These are phyloP conservation scores for Trichophaea hybrida DNA, from an alignment of 2,329 filamentous ascomycete genomes.

Conservation along the genomic window DNA sequence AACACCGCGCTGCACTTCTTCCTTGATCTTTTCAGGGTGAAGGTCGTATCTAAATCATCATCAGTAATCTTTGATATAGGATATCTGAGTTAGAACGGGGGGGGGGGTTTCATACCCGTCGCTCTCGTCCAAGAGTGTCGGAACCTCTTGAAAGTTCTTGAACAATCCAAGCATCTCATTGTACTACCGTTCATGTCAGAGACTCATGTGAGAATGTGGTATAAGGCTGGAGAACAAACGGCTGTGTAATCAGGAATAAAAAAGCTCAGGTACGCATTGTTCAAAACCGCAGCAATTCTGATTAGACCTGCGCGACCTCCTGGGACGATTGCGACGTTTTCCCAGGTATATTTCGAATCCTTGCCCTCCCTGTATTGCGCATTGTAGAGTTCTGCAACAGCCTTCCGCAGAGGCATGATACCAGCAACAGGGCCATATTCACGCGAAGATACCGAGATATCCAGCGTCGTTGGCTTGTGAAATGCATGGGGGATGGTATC, in stretches of 20 bases:
- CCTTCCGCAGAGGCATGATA: slow-evolving; percentile 77
- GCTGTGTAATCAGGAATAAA: slow-evolving; percentile 93
- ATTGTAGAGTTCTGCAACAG: slow-evolving; percentile 86
- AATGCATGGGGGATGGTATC: slow-evolving; percentile 87
- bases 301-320: slow-evolving; percentile 86
- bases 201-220: not conserved
- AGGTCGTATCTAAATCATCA: slow-evolving; percentile 42
- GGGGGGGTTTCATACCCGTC: slow-evolving; percentile 55
- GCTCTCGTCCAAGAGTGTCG: slow-evolving; percentile 66
- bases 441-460: slow-evolving; percentile 61
- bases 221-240: not conserved
- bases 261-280: slow-evolving; percentile 84
- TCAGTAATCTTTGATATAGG: not conserved
- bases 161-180: slow-evolving; percentile 95
- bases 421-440: slow-evolving; percentile 92
- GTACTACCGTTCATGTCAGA: slow-evolving; percentile 38
- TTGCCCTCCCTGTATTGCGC: slow-evolving; percentile 79
- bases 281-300: slow-evolving; percentile 82
- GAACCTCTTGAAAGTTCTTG: slow-evolving; percentile 77
- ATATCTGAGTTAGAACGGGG: not conserved
- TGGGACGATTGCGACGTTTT: slow-evolving; percentile 93
- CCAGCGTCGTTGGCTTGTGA: slow-evolving; percentile 60
- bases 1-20: slow-evolving; percentile 74
- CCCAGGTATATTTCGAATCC: slow-evolving; percentile 82
- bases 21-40: slow-evolving; percentile 79